Conservation (phyloP, 1,139 yeast species). For the Komagataea norvegica region DNA sequence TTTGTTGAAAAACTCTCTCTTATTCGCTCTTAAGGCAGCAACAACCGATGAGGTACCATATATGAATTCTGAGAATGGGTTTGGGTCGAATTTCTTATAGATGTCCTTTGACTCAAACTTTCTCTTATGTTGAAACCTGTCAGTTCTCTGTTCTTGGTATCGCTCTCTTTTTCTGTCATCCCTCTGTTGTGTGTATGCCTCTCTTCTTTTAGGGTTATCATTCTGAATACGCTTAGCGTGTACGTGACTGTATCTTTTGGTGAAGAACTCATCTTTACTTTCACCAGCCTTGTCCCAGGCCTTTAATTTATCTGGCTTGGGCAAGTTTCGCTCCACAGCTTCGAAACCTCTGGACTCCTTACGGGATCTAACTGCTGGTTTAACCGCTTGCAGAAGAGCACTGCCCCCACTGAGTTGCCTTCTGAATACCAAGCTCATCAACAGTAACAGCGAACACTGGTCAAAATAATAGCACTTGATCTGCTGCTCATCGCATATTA, state of each 20-base stretch:
- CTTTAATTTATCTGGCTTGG: constrained; percentile 34
- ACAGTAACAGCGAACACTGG: neutral
- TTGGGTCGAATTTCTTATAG: constrained; percentile 18
- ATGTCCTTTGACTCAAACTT: constrained; percentile 16
- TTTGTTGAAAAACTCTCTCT: constrained; percentile 48
- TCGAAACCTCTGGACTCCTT: constrained; percentile 5
- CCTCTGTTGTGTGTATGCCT: constrained; percentile 17
- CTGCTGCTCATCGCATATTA: constrained; percentile 1
- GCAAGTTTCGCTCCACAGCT: constrained; percentile 42
- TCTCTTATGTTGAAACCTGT: constrained; percentile 17
- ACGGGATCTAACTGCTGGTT: constrained; percentile 2
- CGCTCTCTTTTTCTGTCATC: constrained; percentile 11
- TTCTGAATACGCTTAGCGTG: constrained; percentile 43
- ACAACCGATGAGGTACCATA: constrained; percentile 75
- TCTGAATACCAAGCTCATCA: constrained; percentile 7
- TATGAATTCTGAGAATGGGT: constrained; percentile 59
- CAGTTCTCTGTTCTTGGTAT: constrained; percentile 7
- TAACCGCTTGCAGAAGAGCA: constrained; percentile 7
- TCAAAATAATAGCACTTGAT: neutral
- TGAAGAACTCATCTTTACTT: constrained; percentile 52
- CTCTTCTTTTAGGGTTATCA: constrained; percentile 15
- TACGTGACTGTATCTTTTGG: constrained; percentile 51
- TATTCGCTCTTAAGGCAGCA: constrained; percentile 59
- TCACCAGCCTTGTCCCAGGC: constrained; percentile 58
- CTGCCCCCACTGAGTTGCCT: constrained; percentile 2